These are phyloP conservation scores for Lentinus brumalis DNA, from an alignment of 768 basidiomycete species.

Conservation along the genomic window DNA sequence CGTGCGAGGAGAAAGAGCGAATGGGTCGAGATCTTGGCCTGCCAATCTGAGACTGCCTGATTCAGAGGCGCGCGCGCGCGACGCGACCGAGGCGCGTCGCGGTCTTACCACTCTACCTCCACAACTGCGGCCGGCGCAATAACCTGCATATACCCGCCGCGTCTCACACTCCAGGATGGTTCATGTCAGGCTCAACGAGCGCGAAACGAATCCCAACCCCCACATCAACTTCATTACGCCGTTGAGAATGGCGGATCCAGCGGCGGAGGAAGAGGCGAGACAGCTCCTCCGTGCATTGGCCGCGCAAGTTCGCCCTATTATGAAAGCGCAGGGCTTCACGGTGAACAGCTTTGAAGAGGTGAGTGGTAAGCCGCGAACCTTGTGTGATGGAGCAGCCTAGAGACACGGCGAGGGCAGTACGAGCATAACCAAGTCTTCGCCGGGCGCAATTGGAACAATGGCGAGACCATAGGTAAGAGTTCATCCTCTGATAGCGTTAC, in stretches of 20 bases:
- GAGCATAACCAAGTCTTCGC: constrained; percentile 78
- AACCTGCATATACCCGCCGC: background rate
- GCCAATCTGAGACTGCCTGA: background rate
- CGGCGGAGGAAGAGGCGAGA: constrained; percentile 60
- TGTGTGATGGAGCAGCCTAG: background rate
- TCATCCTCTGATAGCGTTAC: background rate
- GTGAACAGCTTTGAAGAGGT: constrained; percentile 87
- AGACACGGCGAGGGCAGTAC: constrained; percentile 48
- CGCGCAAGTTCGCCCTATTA: constrained; percentile 80
- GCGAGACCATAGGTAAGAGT: constrained; percentile 70
- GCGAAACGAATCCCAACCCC: constrained; percentile 71
- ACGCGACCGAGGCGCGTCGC: background rate
- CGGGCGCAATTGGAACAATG: constrained; percentile 84
- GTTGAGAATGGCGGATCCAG: constrained; percentile 45
- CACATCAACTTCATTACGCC: constrained; percentile 75
- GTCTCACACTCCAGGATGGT: constrained; percentile 50
- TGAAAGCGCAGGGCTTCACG: constrained; percentile 76
- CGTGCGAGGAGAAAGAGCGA: background rate
- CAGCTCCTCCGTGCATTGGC: constrained; percentile 78
- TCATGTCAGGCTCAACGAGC: constrained; percentile 71
- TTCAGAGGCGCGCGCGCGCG: background rate
- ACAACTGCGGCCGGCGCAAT: background rate
- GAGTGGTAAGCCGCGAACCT: background rate
- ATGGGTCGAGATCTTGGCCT: background rate
- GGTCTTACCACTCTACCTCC: background rate